Evolutionary conservation across 2,329 filamentous ascomycete genomes (phyloP).

Genomic region (Fusarium buxicola): DNA sequence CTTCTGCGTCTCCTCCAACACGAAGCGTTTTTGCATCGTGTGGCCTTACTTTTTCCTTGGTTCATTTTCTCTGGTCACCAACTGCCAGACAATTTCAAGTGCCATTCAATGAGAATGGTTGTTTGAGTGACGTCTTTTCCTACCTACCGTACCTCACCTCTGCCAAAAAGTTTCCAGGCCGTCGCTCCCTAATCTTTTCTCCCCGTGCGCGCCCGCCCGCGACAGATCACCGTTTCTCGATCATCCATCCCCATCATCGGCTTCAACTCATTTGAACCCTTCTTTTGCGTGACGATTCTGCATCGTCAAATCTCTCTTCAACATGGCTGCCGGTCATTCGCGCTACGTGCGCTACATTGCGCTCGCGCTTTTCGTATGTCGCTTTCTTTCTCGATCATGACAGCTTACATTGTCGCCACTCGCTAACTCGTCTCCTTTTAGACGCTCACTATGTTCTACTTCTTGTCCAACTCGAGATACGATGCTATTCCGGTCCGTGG

Average conservation of each 20-base stretch:
- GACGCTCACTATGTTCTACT: conserved; percentile 73
- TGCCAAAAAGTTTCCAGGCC: conserved; percentile 16
- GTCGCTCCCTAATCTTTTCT: conserved; percentile 31
- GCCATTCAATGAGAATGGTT: conserved; percentile 1
- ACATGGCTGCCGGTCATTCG: conserved; percentile 75
- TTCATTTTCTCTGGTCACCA: conserved; percentile 3
- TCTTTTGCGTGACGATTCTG: conserved; percentile 22
- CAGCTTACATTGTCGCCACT: conserved; percentile 18
- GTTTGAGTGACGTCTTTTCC: conserved; percentile 16
- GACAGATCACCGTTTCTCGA: conserved; percentile 30
- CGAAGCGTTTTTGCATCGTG: background rate
- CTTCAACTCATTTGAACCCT: conserved; percentile 16
- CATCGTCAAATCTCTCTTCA: conserved; percentile 45
- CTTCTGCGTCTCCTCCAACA: background rate
- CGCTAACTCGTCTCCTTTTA: conserved; percentile 28
- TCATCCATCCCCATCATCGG: conserved; percentile 37
- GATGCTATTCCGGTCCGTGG: conserved; percentile 52
- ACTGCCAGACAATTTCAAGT: conserved; percentile 2
- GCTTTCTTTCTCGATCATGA: conserved; percentile 1
- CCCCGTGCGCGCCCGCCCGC: conserved; percentile 25
- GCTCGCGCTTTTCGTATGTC: conserved; percentile 84
- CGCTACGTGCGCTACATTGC: conserved; percentile 83
- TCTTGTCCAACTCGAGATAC: conserved; percentile 73
- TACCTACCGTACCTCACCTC: conserved; percentile 21
- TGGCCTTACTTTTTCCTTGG: background rate